Base-by-base conservation (phyloP, 108 stramenopile species). In the Nitzschia palea region DNA sequence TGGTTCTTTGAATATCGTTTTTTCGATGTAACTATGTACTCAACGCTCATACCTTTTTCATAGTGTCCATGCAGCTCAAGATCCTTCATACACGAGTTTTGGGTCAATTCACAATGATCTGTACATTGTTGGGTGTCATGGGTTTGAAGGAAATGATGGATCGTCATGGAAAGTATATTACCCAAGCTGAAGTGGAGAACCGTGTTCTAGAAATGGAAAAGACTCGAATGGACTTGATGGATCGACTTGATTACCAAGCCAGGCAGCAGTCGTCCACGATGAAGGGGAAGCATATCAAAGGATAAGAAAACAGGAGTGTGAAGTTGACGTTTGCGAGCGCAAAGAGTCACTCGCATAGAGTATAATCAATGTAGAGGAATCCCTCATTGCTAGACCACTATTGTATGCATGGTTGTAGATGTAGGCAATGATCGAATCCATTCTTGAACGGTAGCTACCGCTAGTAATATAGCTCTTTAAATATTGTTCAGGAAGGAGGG, bases 131-230 rank as follows among this genome's bases (percentile, higher is more conserved):
- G 17, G 65, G 78, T 23, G 71, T 93, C 55, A 93, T 93, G 89
- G 87, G 92, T 6, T 80, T 93, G 74, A 90, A 93, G 55, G 83
- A 84, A 42, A 88, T 88, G 55, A 93, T 93, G 92, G 87, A 93
- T 66, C 70, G 76, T 2, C 73, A 81, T 60, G 91, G 91, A 35
- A 82, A 81, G 37, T 93, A 77, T 54, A 74, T 93, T 22, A 89
- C 91, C 22, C 81, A 93, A 56, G 76, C 52, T 8, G 86, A 93
- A 20, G 85, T 85, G 2, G 71, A 89, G 20, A 59, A 54, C 0
- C 76, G 91, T 48, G 85, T 93, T 17, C 67, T 67, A 25, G 78
- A 91, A 72, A 83, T 93, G 91, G 70, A 86, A 55, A 35, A 59
- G 29, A 83, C 86, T 15, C 68, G 91, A 23, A 45, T 50, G 43